These are phyloP conservation scores for Quercus variabilis DNA, from an alignment of 306 rosid species.

Conservation along the genomic window DNA sequence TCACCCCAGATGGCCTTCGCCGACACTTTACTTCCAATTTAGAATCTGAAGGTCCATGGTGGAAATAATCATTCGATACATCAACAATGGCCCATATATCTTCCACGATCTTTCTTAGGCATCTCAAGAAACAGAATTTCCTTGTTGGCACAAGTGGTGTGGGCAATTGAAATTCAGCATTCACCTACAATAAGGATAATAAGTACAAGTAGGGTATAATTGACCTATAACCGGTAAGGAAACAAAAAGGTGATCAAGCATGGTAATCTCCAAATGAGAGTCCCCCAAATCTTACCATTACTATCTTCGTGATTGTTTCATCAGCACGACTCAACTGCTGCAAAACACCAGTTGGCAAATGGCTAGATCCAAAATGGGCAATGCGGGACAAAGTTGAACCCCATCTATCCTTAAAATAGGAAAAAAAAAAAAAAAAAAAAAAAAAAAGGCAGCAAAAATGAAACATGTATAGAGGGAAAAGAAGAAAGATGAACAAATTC, in stretches of 20 bases:
- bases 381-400: conserved; percentile 9
- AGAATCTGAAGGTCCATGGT: background rate
- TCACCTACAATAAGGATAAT: conserved; percentile 3
- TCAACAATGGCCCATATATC: conserved; percentile 20
- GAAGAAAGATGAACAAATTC: background rate
- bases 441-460: background rate
- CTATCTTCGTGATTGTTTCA: background rate
- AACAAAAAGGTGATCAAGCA: background rate
- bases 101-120: background rate
- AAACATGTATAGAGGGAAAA: background rate
- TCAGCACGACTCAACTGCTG: background rate
- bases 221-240: background rate
- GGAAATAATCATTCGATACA: conserved; percentile 25
- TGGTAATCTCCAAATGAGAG: background rate
- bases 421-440: background rate
- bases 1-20: conserved; percentile 34
- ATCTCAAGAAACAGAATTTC: conserved; percentile 22
- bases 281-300: background rate
- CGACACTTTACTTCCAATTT: background rate
- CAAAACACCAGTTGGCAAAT: background rate
- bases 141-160: conserved; percentile 19
- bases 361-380: conserved; percentile 7
- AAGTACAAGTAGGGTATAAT: background rate
- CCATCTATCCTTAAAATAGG: conserved; percentile 12
- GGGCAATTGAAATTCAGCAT: conserved; percentile 29